Evolutionary conservation across 2,329 filamentous ascomycete species (phyloP).

Genomic region (Dothidotthia symphoricarpi): DNA sequence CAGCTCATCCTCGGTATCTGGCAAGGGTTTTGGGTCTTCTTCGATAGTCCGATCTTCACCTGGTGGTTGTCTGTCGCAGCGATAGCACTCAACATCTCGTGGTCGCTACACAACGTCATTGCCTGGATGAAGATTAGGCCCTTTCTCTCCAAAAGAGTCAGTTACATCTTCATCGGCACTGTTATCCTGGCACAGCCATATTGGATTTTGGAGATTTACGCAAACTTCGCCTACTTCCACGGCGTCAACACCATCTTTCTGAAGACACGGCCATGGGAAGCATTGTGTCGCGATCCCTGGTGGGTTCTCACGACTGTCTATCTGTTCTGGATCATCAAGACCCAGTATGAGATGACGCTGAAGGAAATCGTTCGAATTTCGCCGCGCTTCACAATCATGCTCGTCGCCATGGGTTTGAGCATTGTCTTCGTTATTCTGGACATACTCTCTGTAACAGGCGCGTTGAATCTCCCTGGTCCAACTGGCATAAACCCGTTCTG

Average conservation of each 20-base stretch:
- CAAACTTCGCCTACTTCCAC: slow-evolving; percentile 65
- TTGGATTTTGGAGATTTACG: slow-evolving; percentile 64
- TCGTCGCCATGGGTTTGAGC: slow-evolving; percentile 60
- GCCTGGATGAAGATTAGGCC: slow-evolving; percentile 67
- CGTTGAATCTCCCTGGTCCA: slow-evolving; percentile 40
- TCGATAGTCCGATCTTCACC: slow-evolving; percentile 55
- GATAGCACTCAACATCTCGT: slow-evolving; percentile 61
- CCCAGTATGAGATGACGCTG: slow-evolving; percentile 59
- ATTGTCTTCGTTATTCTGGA: slow-evolving; percentile 62
- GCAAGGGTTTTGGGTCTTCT: slow-evolving; percentile 61
- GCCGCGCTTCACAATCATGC: slow-evolving; percentile 63
- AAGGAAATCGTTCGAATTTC: slow-evolving; percentile 59
- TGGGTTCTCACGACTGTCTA: slow-evolving; percentile 63
- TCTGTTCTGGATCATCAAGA: slow-evolving; percentile 63
- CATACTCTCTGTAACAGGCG: slow-evolving; percentile 58
- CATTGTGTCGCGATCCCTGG: slow-evolving; percentile 64
- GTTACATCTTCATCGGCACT: slow-evolving; percentile 58
- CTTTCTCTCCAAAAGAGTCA: slow-evolving; percentile 54
- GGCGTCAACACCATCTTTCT: slow-evolving; percentile 54
- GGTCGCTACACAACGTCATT: slow-evolving; percentile 64
- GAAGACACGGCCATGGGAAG: slow-evolving; percentile 58
- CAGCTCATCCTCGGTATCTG: slow-evolving; percentile 57
- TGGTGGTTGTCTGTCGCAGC: slow-evolving; percentile 64
- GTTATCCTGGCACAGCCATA: slow-evolving; percentile 61
- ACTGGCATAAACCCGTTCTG: slow-evolving; percentile 66